Conservation (phyloP, 306 rosid species). For the Abrus precatorius region DNA sequence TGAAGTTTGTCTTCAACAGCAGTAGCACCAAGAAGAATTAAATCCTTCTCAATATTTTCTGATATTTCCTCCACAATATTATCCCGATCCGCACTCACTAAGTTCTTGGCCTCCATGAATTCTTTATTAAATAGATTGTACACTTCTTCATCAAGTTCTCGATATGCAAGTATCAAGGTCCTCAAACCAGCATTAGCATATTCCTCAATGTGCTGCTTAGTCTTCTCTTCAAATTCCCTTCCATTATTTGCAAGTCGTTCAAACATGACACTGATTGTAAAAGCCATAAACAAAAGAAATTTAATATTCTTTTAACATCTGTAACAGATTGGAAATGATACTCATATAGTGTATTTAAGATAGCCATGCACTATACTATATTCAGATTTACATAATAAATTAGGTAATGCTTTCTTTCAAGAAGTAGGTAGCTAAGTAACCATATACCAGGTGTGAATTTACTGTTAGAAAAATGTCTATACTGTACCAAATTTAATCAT, state of each 20-base stretch:
- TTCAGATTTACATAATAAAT: background rate
- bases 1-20: slow-evolving; percentile 59
- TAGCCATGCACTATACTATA: background rate
- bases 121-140: slow-evolving; percentile 41
- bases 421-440: background rate
- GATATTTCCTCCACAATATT: slow-evolving; percentile 45
- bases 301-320: background rate
- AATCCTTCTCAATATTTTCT: slow-evolving; percentile 50
- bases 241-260: slow-evolving; percentile 48
- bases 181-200: slow-evolving; percentile 56
- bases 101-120: slow-evolving; percentile 45
- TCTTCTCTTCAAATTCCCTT: slow-evolving; percentile 51
- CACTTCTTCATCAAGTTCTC: slow-evolving; percentile 47
- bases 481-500: background rate
- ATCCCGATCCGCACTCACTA: slow-evolving; percentile 47
- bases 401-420: slow-evolving; percentile 11
- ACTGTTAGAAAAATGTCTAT: background rate
- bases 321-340: slow-evolving; percentile 17
- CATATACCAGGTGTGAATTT: background rate
- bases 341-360: background rate
- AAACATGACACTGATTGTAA: slow-evolving; percentile 51
- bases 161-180: slow-evolving; percentile 51
- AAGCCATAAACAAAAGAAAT: slow-evolving; percentile 12
- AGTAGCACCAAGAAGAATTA: slow-evolving; percentile 52
- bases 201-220: slow-evolving; percentile 53